Conservation (phyloP, 176 grass and related monocot species). For the Carex kokanica region DNA sequence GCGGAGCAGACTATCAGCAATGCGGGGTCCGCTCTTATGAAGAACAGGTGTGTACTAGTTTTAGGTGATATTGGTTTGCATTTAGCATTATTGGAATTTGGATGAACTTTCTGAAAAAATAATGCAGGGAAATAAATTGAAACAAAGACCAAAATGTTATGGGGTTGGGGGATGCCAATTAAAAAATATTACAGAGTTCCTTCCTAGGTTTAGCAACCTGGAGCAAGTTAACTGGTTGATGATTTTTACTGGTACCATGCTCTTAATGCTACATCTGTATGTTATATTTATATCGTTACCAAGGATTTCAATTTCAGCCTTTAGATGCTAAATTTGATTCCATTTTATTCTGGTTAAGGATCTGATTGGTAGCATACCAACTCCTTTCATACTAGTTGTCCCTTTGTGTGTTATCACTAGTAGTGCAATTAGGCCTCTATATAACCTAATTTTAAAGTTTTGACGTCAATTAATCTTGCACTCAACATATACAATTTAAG, state of each 20-base stretch:
- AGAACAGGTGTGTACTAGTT: conserved; percentile 45
- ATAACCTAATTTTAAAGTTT: background rate
- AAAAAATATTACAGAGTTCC: background rate
- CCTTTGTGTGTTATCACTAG: background rate
- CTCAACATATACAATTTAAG: background rate
- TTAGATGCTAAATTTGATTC: background rate
- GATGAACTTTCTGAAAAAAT: background rate
- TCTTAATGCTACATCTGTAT: background rate
- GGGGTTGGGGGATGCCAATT: background rate
- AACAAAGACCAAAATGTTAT: background rate
- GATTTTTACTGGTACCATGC: background rate
- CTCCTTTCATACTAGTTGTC: background rate
- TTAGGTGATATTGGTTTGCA: background rate
- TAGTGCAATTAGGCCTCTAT: background rate
- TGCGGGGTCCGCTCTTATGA: conserved; percentile 64
- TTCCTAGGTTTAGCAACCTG: background rate
- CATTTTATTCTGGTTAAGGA: background rate
- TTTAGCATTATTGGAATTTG: background rate
- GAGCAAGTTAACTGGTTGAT: background rate
- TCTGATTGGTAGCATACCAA: background rate
- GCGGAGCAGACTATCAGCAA: conserved; percentile 71
- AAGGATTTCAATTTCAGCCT: background rate
- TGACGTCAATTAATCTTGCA: background rate
- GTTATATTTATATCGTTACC: background rate
- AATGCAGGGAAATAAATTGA: background rate